Evolutionary conservation across 306 rosid genomes (phyloP), one percentile per base, ranked within the genome.

Genomic region (Pyrus pyrifolia): DNA sequence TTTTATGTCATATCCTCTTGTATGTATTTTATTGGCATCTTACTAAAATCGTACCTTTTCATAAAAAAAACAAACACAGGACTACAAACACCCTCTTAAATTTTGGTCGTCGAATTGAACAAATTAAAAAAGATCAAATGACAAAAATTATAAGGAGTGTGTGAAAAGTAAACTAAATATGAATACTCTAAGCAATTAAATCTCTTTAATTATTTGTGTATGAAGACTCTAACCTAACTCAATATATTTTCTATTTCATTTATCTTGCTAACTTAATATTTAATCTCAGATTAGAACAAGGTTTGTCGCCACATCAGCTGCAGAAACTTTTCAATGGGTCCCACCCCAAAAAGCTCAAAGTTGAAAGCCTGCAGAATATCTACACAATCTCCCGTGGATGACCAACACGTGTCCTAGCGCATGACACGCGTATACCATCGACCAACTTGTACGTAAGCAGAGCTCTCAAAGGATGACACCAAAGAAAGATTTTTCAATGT

Each of bases 351-450:
- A 19, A 49, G 72, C 55, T 29, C 42, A 81, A 79, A 74, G 81
- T 67, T 52, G 23, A 31, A 71, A 42, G 45, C 29, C 17, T 58
- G 18, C 52, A 2, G 3, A 65, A n/a, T 21, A 64, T 68, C 15
- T 45, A 14, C 21, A 51, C 33, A 69, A 25, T 14, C 9, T 19
- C 23, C 60, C 44, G n/a, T 74, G 42, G 72, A 23, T n/a, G 13
- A 1, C 3, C 15, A 58, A 71, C 80, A 76, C 81, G 80, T 71
- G 82, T 78, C 46, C 11, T 0, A 1, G 8, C 40, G 38, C 0
- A 4, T 19, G 46, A 71, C 89, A 80, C 85, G 85, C 67, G 84
- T 62, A 31, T 9, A 22, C 11, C 67, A 72, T 71, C 71, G 3
- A 63, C 62, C 55, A 51, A 0, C 1, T 51, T 51, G 55, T 51